phyloP scores from a whole-genome alignment of 345 rosid species.

The Pugionium dolabratum region DNA sequence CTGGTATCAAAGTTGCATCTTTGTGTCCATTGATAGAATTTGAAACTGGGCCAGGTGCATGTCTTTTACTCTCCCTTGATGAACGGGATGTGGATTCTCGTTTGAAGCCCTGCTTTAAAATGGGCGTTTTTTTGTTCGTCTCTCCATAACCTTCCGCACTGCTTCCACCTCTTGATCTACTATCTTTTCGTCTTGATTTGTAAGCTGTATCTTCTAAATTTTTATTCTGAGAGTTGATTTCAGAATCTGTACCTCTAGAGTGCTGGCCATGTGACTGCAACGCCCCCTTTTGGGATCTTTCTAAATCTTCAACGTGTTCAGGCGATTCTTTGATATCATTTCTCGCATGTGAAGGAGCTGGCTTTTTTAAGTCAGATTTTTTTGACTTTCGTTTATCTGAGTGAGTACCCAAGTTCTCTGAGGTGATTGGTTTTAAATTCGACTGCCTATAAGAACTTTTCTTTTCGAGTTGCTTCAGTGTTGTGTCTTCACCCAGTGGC shows the following conservation, averaged over 20 bases:
- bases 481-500: conserved; percentile 54
- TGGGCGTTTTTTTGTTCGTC: conserved; percentile 51
- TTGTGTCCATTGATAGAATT: conserved; percentile 48
- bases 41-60: conserved; percentile 34
- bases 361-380: conserved; percentile 56
- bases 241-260: conserved; percentile 44
- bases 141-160: conserved; percentile 63
- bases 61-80: conserved; percentile 51
- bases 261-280: conserved; percentile 52
- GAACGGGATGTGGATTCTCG: conserved; percentile 47
- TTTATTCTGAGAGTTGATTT: conserved; percentile 46
- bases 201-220: conserved; percentile 48
- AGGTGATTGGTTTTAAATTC: conserved; percentile 14
- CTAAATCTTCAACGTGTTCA: conserved; percentile 55
- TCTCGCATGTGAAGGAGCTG: conserved; percentile 46
- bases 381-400: conserved; percentile 55
- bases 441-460: conserved; percentile 58
- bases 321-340: conserved; percentile 50
- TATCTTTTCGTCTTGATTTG: conserved; percentile 54
- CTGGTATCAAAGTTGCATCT: conserved; percentile 14
- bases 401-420: conserved; percentile 54
- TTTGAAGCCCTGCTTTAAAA: conserved; percentile 49
- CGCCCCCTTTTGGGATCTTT: conserved; percentile 44
- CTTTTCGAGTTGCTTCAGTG: conserved; percentile 56
- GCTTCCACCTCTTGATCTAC: conserved; percentile 44